These are phyloP conservation scores for Phytomonas francai DNA, from an alignment of 208 protist genomes.

Conservation along the genomic window DNA sequence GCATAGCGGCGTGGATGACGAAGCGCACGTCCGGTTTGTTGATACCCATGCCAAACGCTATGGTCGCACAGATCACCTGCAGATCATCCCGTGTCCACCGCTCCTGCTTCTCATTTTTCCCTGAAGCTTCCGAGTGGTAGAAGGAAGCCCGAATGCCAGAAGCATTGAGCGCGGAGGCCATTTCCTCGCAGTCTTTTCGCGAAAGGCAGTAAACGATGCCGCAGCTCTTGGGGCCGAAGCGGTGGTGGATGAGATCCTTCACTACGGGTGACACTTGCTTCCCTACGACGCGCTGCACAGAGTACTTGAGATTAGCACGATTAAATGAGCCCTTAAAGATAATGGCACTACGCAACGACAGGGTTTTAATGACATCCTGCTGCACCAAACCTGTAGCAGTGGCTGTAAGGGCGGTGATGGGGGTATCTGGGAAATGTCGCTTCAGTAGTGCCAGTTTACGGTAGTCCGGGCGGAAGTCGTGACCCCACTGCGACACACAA, in stretches of 20 bases:
- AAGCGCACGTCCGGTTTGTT: slow-evolving; percentile 97
- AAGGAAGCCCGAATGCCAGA: slow-evolving; percentile 57
- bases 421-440: slow-evolving; percentile 41
- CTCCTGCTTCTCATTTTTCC: slow-evolving; percentile 77
- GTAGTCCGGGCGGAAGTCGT: slow-evolving; percentile 93
- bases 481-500: slow-evolving; percentile 96
- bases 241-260: slow-evolving; percentile 50
- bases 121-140: slow-evolving; percentile 63
- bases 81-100: slow-evolving; percentile 87
- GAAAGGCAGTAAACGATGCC: slow-evolving; percentile 86
- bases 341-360: slow-evolving; percentile 46
- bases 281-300: slow-evolving; percentile 47
- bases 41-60: slow-evolving; percentile 98
- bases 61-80: slow-evolving; percentile 95
- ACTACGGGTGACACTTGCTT: slow-evolving; percentile 41
- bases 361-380: slow-evolving; percentile 80
- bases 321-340: slow-evolving; percentile 85
- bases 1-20: slow-evolving; percentile 95
- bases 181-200: slow-evolving; percentile 77
- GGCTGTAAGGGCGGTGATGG: slow-evolving; percentile 80
- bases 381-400: slow-evolving; percentile 82
- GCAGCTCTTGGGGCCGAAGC: slow-evolving; percentile 53
- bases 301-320: slow-evolving; percentile 67
- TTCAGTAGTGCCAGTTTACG: slow-evolving; percentile 72
- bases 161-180: slow-evolving; percentile 41